Conservation (phyloP, 768 basidiomycete genomes). For the Grammothele lineata region DNA sequence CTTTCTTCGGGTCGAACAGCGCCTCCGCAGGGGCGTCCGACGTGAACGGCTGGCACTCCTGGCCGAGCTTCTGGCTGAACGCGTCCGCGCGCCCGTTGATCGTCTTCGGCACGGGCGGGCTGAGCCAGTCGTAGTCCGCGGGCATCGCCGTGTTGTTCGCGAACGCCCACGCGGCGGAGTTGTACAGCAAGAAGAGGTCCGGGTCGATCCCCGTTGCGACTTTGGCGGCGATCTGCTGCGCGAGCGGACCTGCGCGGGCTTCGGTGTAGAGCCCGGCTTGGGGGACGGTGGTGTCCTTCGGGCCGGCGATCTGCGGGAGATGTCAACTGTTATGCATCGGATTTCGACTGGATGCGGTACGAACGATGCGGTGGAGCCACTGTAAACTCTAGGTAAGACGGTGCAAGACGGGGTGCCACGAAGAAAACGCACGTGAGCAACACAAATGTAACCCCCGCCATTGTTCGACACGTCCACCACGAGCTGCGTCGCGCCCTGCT, state of each 20-base stretch:
- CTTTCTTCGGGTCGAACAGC: slow-evolving; percentile 45
- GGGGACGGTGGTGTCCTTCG: slow-evolving; percentile 46
- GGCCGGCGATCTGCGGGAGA: slow-evolving; percentile 39
- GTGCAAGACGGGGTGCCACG: background rate
- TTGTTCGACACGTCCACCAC: slow-evolving; percentile 51
- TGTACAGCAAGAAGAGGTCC: slow-evolving; percentile 40
- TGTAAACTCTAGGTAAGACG: slow-evolving; percentile 6
- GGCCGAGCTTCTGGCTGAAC: slow-evolving; percentile 41
- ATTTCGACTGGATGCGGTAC: slow-evolving; percentile 1
- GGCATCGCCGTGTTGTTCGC: slow-evolving; percentile 41
- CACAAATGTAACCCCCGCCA: slow-evolving; percentile 47
- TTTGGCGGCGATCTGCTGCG: slow-evolving; percentile 43
- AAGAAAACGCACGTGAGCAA: slow-evolving; percentile 44
- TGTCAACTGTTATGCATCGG: background rate
- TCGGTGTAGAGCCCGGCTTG: slow-evolving; percentile 53
- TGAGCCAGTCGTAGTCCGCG: slow-evolving; percentile 42
- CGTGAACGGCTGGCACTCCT: slow-evolving; percentile 33
- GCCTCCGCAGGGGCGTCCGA: slow-evolving; percentile 35
- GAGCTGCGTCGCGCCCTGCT: slow-evolving; percentile 44
- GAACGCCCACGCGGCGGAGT: slow-evolving; percentile 45
- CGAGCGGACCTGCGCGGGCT: slow-evolving; percentile 44
- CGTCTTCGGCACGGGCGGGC: slow-evolving; percentile 34
- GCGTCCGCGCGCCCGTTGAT: slow-evolving; percentile 48
- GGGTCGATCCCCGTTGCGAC: slow-evolving; percentile 43
- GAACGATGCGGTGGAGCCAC: slow-evolving; percentile 39